Conservation (phyloP, 306 rosid genomes). For the Pterocarpus macrocarpus region DNA sequence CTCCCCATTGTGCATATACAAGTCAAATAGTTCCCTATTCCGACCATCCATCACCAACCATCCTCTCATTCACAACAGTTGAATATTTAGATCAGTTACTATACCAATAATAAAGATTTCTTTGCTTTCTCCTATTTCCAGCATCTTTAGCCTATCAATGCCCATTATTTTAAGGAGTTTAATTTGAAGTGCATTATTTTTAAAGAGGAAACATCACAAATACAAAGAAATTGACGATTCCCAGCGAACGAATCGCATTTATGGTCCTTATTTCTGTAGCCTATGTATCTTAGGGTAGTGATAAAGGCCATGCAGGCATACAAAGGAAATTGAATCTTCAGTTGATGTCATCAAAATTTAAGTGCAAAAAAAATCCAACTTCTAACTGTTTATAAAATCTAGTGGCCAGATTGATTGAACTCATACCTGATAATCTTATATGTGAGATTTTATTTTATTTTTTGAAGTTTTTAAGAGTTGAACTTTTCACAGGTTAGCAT, state of each 20-base stretch:
- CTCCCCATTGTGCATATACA: background rate
- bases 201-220: background rate
- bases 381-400: background rate
- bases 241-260: background rate
- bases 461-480: slow-evolving; percentile 1
- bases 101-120: background rate
- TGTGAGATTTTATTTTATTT: no score
- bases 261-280: background rate
- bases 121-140: background rate
- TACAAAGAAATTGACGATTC: background rate
- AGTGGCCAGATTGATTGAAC: background rate
- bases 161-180: background rate
- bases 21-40: slow-evolving; percentile 39
- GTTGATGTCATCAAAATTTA: no score
- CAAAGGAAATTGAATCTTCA: no score
- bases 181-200: background rate
- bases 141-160: background rate
- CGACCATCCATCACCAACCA: slow-evolving; percentile 46
- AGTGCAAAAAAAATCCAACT: background rate
- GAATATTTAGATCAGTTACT: slow-evolving; percentile 45
- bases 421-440: background rate
- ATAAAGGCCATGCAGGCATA: background rate
- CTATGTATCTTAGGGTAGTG: background rate
- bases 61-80: slow-evolving; percentile 18
- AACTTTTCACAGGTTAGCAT: slow-evolving; percentile 40